phyloP scores from a whole-genome alignment of 2,329 filamentous ascomycete genomes.

The Phialophora expanda region DNA sequence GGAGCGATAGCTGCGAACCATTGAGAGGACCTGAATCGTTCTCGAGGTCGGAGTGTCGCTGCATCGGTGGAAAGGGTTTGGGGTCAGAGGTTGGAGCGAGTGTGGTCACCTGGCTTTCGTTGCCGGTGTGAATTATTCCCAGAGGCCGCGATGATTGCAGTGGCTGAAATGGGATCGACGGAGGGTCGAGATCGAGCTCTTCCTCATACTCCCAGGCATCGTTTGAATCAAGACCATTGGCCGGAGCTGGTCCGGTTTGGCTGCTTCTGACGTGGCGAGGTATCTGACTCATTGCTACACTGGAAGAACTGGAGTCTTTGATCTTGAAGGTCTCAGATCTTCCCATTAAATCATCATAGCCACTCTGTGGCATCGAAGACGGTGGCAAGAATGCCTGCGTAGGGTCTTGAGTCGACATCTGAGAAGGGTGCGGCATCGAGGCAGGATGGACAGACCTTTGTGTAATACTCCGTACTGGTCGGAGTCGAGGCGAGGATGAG shows the following conservation, averaged over 20 bases:
- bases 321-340: constrained; percentile 34
- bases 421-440: constrained; percentile 39
- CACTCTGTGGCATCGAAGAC: constrained; percentile 27
- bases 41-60: not conserved
- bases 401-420: constrained; percentile 40
- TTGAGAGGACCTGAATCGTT: not conserved
- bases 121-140: not conserved
- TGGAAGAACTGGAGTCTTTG: constrained; percentile 38
- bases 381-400: constrained; percentile 34
- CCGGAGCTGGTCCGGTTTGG: constrained; percentile 24
- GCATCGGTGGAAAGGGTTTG: not conserved
- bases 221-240: constrained; percentile 19
- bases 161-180: constrained; percentile 11
- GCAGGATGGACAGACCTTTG: constrained; percentile 36
- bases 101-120: not conserved
- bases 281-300: constrained; percentile 32
- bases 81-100: not conserved
- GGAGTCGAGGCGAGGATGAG: constrained; percentile 31
- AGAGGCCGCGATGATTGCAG: not conserved
- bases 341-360: constrained; percentile 2
- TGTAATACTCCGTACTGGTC: constrained; percentile 22
- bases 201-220: constrained; percentile 31
- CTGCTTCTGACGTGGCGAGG: constrained; percentile 24
- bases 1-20: not conserved
- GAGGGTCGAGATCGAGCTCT: constrained; percentile 34